Evolutionary conservation across 2,329 filamentous ascomycete species (phyloP).

Genomic region (Fonsecaea monophora): DNA sequence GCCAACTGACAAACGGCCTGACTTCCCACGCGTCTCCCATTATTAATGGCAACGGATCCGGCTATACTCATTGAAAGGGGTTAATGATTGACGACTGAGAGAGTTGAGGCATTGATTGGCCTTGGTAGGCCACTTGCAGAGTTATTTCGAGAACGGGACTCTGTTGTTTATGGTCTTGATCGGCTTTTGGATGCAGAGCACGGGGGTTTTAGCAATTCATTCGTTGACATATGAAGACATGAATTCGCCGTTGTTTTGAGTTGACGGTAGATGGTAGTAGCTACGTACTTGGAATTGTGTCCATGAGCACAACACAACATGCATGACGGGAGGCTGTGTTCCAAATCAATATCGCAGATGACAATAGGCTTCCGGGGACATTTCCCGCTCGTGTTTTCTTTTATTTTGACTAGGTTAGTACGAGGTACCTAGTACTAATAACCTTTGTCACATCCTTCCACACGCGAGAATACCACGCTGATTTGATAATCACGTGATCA

Average conservation of each 20-base stretch:
- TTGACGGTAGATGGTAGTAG: neutral
- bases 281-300: neutral
- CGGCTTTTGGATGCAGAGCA: neutral
- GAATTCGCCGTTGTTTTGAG: neutral
- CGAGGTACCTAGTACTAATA: too few relatives aligned
- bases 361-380: neutral
- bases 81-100: neutral
- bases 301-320: neutral
- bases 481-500: neutral
- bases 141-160: neutral
- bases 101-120: neutral
- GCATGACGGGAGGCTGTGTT: neutral
- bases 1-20: slow-evolving; percentile 31
- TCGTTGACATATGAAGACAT: neutral
- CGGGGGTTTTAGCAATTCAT: neutral
- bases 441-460: neutral
- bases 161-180: neutral
- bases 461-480: neutral
- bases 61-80: slow-evolving; percentile 25
- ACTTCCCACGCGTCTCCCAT: slow-evolving; percentile 23
- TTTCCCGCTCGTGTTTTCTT: neutral
- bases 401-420: neutral
- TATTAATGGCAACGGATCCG: slow-evolving; percentile 30
- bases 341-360: neutral
- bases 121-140: neutral